These are phyloP conservation scores for Hura crepitans DNA, from an alignment of 441 rosid species.

Conservation along the genomic window DNA sequence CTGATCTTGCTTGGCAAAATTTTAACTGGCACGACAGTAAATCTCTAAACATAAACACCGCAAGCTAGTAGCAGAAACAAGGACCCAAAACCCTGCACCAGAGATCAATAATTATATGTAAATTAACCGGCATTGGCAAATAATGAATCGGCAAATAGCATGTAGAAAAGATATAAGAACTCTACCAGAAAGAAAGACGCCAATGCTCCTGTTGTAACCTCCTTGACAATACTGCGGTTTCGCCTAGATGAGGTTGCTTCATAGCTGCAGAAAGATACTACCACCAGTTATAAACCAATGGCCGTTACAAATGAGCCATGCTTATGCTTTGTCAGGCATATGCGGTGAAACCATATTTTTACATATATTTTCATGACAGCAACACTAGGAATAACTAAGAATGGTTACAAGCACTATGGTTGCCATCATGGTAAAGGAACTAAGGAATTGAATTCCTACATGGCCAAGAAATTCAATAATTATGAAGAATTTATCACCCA, in stretches of 20 bases:
- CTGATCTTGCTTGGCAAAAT: slow-evolving; percentile 18
- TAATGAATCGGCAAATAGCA: background rate
- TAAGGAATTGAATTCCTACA: background rate
- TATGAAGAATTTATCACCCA: background rate
- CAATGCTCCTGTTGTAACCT: slow-evolving; percentile 65
- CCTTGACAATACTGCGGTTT: slow-evolving; percentile 64
- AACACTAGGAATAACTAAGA: too few relatives aligned
- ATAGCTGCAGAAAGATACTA: slow-evolving; percentile 43
- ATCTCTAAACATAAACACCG: slow-evolving; percentile 73
- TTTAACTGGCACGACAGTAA: slow-evolving; percentile 10
- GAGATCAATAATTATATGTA: background rate
- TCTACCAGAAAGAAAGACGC: slow-evolving; percentile 88
- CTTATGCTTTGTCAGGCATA: background rate
- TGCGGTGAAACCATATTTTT: background rate
- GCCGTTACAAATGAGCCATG: background rate
- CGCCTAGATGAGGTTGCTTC: slow-evolving; percentile 76
- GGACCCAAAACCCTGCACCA: slow-evolving; percentile 86
- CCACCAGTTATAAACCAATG: slow-evolving; percentile 4
- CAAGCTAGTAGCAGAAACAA: slow-evolving; percentile 83
- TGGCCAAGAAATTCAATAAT: background rate
- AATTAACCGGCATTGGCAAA: slow-evolving; percentile 1
- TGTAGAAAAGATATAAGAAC: background rate
- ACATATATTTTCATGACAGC: background rate
- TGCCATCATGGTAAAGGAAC: background rate
- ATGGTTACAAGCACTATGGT: background rate